Conservation (phyloP, 352 stramenopile genomes). For the Globisporangium iwayamae region DNA sequence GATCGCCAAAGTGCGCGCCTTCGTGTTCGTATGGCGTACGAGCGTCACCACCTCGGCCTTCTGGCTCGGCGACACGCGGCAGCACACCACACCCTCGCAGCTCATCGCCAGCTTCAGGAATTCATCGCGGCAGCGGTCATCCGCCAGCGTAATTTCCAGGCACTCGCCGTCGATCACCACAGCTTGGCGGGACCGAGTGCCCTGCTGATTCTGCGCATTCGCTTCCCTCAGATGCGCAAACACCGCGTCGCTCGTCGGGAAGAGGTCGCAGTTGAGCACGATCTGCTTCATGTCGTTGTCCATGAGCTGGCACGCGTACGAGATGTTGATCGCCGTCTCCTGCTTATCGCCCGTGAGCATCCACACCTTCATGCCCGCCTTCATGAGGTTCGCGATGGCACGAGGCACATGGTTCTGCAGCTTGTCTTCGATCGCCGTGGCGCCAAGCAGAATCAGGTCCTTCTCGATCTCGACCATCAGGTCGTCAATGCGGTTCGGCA, state of each 20-base stretch:
- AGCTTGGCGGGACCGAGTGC: constrained; percentile 35
- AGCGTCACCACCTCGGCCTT: constrained; percentile 79
- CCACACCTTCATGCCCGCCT: constrained; percentile 89
- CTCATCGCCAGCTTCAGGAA: constrained; percentile 71
- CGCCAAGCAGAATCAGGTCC: constrained; percentile 79
- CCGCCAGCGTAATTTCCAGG: constrained; percentile 51
- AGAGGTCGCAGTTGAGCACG: constrained; percentile 61
- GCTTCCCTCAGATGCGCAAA: constrained; percentile 29
- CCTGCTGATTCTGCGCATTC: constrained; percentile 24
- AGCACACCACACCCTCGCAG: constrained; percentile 78
- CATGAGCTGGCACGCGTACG: constrained; percentile 86
- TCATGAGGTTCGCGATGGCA: constrained; percentile 82
- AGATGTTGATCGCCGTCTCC: constrained; percentile 95
- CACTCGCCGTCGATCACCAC: constrained; percentile 73
- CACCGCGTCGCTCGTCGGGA: constrained; percentile 48
- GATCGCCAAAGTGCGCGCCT: constrained; percentile 90
- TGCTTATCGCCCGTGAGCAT: constrained; percentile 94
- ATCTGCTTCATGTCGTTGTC: constrained; percentile 84
- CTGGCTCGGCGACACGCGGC: constrained; percentile 77
- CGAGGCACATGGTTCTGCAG: constrained; percentile 88
- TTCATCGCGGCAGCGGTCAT: constrained; percentile 46
- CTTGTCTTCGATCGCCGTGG: constrained; percentile 25
- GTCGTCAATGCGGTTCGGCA: constrained; percentile 64
- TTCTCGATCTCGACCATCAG: constrained; percentile 78
- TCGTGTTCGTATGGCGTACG: constrained; percentile 46